phyloP scores from a whole-genome alignment of 2,329 filamentous ascomycete genomes.

The Microdochium trichocladiopsis region DNA sequence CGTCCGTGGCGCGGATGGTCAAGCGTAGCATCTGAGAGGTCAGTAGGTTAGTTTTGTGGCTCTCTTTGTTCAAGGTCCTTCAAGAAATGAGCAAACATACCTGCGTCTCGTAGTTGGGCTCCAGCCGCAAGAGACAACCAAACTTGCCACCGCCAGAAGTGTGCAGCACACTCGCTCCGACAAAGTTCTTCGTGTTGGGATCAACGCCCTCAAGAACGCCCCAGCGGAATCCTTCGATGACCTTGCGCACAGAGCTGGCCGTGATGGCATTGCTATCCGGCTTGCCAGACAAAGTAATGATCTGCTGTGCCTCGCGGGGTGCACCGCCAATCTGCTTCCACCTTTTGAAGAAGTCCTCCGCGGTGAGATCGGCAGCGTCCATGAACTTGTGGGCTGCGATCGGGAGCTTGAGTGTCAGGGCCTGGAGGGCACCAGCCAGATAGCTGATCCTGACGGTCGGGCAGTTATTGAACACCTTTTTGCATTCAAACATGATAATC shows the following conservation, averaged over 20 bases:
- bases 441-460: conserved; percentile 94
- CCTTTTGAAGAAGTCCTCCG: conserved; percentile 96
- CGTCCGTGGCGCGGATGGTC: conserved; percentile 90
- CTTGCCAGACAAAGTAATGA: conserved; percentile 61
- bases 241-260: conserved; percentile 61
- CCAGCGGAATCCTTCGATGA: conserved; percentile 84
- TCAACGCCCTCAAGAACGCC: conserved; percentile 80
- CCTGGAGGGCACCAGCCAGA: conserved; percentile 86
- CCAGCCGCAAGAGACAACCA: conserved; percentile 85
- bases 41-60: conserved; percentile 11
- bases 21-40: conserved; percentile 81
- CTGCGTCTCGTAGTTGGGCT: conserved; percentile 88
- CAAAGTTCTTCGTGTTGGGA: conserved; percentile 87
- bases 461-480: conserved; percentile 70
- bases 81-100: conserved; percentile 59
- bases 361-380: conserved; percentile 78
- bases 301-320: conserved; percentile 79
- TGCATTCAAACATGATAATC: conserved; percentile 89
- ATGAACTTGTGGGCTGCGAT: conserved; percentile 92
- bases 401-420: conserved; percentile 83
- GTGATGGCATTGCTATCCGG: conserved; percentile 58
- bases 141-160: conserved; percentile 82
- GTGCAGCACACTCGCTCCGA: conserved; percentile 82
- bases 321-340: conserved; percentile 97
- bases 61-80: too few relatives aligned